These are phyloP conservation scores for Rhytidhysteron rufulum DNA, from an alignment of 2,329 filamentous ascomycete species.

Conservation along the genomic window DNA sequence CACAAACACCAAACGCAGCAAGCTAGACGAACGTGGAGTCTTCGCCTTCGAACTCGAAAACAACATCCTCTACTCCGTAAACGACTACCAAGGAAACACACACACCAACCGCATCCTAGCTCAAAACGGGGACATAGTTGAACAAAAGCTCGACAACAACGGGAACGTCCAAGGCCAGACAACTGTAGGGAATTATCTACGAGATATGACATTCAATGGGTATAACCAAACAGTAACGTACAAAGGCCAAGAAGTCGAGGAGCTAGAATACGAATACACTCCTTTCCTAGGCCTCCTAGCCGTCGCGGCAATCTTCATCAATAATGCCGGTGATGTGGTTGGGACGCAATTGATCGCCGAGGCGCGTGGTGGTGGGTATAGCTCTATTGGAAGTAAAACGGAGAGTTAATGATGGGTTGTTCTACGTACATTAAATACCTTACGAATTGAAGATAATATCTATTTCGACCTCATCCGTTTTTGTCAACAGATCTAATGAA, in stretches of 20 bases:
- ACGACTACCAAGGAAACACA: slow-evolving; percentile 54
- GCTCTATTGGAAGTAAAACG: neutral
- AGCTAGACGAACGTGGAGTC: too few relatives aligned
- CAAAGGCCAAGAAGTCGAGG: neutral
- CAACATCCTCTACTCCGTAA: slow-evolving; percentile 59
- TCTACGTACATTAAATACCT: neutral
- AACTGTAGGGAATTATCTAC: neutral
- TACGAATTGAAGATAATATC: neutral
- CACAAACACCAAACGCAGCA: too few relatives aligned
- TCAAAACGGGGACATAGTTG: slow-evolving; percentile 52
- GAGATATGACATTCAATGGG: neutral
- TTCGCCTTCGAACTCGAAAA: too few relatives aligned
- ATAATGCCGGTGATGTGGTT: neutral
- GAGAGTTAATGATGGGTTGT: neutral
- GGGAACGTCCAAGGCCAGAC: slow-evolving; percentile 55
- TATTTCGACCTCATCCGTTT: neutral
- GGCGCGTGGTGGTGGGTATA: neutral
- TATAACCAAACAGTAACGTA: neutral
- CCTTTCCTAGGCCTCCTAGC: neutral
- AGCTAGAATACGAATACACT: neutral
- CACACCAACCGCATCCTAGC: slow-evolving; percentile 54
- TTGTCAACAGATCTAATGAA: too few relatives aligned
- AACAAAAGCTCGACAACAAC: slow-evolving; percentile 62
- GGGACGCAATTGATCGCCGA: neutral
- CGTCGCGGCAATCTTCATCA: neutral